Percentiles rank a stretch among this genome's conserved stretches.
phyloP scores from a whole-genome alignment of 495 filamentous ascomycete species.

The Cercophora newfieldiana region DNA sequence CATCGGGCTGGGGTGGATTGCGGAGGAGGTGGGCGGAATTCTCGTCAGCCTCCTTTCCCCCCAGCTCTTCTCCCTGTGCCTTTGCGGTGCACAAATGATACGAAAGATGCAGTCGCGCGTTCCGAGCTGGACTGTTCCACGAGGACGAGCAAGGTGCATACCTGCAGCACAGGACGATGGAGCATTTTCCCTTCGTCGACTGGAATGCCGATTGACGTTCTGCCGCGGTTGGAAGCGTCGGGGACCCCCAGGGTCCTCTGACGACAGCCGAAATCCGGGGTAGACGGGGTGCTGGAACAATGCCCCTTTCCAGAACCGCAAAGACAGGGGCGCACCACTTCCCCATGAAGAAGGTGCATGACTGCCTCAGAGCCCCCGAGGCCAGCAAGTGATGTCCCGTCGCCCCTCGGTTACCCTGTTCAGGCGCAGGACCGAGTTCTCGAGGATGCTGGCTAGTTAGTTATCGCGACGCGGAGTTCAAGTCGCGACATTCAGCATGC shows the following conservation, averaged over 20 bases:
- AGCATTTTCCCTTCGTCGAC: neutral
- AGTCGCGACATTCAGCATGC: neutral
- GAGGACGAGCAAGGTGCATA: neutral
- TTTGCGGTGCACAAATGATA: neutral
- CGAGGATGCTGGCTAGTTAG: too few species aligned
- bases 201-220: neutral
- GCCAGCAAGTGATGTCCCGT: slow-evolving; percentile 1
- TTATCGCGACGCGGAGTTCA: neutral
- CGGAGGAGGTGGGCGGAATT: neutral
- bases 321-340: slow-evolving; percentile 12
- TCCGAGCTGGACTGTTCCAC: neutral
- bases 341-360: slow-evolving; percentile 3
- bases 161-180: neutral
- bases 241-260: slow-evolving; percentile 13
- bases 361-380: slow-evolving; percentile 5
- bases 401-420: neutral
- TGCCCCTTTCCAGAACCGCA: neutral
- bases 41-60: neutral
- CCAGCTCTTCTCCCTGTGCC: neutral
- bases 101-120: neutral
- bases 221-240: neutral
- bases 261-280: slow-evolving; percentile 25
- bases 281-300: slow-evolving; percentile 3
- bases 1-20: neutral
- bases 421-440: neutral